Evolutionary conservation across 139 green algal genomes (phyloP).

Genomic region (Closterium sp.): DNA sequence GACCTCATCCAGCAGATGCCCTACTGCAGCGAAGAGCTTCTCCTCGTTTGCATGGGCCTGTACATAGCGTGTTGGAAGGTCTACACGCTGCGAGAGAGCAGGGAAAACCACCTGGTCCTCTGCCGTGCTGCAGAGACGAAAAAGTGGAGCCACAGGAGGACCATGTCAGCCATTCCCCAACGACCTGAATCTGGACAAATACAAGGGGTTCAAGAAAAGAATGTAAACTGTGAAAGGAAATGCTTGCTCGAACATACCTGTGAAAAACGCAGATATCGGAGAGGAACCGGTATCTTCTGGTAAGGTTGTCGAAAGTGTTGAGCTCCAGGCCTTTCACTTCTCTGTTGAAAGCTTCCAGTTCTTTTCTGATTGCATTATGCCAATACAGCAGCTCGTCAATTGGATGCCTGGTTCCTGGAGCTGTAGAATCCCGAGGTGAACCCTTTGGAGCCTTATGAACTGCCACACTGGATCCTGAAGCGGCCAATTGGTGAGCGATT

Average conservation of each 20-base stretch:
- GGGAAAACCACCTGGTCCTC: slow-evolving; percentile 91
- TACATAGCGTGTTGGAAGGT: slow-evolving; percentile 22
- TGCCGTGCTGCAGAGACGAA: slow-evolving; percentile 65
- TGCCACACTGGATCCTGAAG: neutral
- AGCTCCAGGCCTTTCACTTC: neutral
- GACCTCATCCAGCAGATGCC: neutral
- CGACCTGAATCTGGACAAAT: neutral
- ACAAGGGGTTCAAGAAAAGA: neutral
- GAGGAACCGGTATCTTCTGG: slow-evolving; percentile 33
- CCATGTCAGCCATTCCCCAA: neutral
- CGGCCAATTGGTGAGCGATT: neutral
- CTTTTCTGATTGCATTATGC: slow-evolving; percentile 70
- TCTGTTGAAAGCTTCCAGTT: slow-evolving; percentile 71
- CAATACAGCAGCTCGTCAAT: slow-evolving; percentile 69
- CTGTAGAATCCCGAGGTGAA: neutral
- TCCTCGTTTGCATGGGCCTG: slow-evolving; percentile 61
- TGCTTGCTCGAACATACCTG: slow-evolving; percentile 44
- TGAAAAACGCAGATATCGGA: slow-evolving; percentile 68
- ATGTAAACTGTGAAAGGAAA: neutral
- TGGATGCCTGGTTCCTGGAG: neutral
- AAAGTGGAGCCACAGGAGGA: neutral
- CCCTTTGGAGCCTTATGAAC: neutral
- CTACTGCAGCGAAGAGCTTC: slow-evolving; percentile 69
- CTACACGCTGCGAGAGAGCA: slow-evolving; percentile 53
- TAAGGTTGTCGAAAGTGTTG: neutral